Base-by-base conservation (phyloP, 164 flowering plant genomes). In the Aristolochia californica region DNA sequence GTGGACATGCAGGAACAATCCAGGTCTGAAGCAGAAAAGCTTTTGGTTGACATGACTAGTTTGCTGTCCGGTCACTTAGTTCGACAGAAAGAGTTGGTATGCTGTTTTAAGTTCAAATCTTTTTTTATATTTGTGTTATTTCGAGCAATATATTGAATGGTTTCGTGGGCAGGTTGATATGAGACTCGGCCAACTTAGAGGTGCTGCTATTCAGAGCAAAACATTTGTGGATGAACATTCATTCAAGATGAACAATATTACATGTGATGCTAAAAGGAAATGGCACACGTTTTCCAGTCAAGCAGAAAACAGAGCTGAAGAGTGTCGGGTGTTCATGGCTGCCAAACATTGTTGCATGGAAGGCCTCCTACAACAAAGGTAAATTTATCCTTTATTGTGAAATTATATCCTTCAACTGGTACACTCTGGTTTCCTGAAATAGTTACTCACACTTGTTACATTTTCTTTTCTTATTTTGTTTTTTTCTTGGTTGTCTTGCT, bases 321-420 rank as follows among this genome's bases (percentile, higher is more conserved):
- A 93, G 49, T 62, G 65, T 73, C 88, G 80, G 63, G 90, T 81
- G 67, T 82, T 78, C 28, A 77, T 90, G 68, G 95, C 97, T 60
- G 91, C 87, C 43, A 85, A 89, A 64, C 97, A 93, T 74, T 89
- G 99, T 67, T 88, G 96, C 17, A 76, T 94, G 88, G 99, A 90
- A 71, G 63, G 45, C 44, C 76, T 89, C 23, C 52, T 87, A 53
- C 95, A 85, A 67, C 60, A 84, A 61, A 70, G 95, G 99, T 90
- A 53, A 48, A 75, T 67, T 58, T 60, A 20, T 16, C 18, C 23
- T 53, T 47, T 17, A 47, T 47, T 47, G 5, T 47, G 20, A 47
- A 17, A 8, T 13, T 7, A 13, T 1, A 4, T 17, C 5, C 22
- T 47, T 47, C 22, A 14, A 0, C 22, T 0, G n/a, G n/a, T n/a